These are phyloP conservation scores for Tilletiopsis washingtonensis DNA, from an alignment of 1,284 basidiomycete genomes.

Conservation along the genomic window DNA sequence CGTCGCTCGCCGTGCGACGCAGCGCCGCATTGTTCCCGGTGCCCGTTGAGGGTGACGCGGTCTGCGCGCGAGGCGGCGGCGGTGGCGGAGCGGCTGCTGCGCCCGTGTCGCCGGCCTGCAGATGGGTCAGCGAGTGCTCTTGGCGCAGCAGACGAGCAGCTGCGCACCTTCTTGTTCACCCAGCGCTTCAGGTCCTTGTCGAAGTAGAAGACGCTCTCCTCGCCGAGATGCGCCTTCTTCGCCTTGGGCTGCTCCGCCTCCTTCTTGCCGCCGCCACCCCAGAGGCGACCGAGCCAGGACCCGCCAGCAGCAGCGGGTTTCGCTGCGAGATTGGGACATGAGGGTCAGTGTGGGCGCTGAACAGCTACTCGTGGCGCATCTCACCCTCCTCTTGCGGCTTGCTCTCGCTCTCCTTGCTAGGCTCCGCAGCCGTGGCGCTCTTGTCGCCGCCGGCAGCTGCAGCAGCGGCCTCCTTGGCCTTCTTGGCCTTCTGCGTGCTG, in stretches of 20 bases:
- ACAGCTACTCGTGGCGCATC: no score
- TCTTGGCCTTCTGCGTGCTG: conserved; percentile 47
- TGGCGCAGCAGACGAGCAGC: background rate
- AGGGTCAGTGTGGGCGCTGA: no score
- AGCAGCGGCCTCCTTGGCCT: background rate
- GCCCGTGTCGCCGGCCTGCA: conserved; percentile 27
- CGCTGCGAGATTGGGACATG: no score
- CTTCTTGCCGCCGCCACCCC: conserved; percentile 46
- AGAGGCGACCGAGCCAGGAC: conserved; percentile 65
- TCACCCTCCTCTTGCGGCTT: no score
- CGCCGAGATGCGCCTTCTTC: conserved; percentile 72
- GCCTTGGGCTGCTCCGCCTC: conserved; percentile 48
- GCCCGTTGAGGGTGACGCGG: conserved; percentile 33
- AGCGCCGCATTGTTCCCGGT: conserved; percentile 12
- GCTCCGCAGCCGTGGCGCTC: no score
- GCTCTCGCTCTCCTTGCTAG: conserved; percentile 9
- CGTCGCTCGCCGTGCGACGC: conserved; percentile 17
- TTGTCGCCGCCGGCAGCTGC: background rate
- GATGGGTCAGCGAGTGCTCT: background rate
- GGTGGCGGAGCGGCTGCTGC: conserved; percentile 22
- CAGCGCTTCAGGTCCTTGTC: conserved; percentile 90
- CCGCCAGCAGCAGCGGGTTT: no score
- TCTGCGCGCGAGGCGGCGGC: conserved; percentile 32
- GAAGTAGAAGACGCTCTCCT: conserved; percentile 84
- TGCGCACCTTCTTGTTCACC: conserved; percentile 82